phyloP scores from a whole-genome alignment of 2,329 filamentous ascomycete genomes.

The Zasmidium angulare region DNA sequence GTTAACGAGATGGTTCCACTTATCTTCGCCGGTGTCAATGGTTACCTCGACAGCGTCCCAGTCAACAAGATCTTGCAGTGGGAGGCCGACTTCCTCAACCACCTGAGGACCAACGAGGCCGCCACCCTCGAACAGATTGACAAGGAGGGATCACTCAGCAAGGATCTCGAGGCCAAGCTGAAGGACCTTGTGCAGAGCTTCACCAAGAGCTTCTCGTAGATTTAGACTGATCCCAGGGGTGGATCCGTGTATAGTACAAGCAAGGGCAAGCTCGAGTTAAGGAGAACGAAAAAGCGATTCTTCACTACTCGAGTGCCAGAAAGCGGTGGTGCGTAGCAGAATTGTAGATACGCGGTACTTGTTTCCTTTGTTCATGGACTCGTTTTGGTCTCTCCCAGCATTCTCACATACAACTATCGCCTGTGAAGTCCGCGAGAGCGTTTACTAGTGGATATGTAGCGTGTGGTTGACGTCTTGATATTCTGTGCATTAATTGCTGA shows the following conservation, averaged over 20 bases:
- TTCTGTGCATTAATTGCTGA: background rate
- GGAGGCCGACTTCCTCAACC: constrained; percentile 90
- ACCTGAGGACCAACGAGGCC: constrained; percentile 87
- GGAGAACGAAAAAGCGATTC: constrained; percentile 19
- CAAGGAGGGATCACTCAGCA: constrained; percentile 93
- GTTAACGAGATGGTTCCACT: constrained; percentile 99
- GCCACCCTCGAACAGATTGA: constrained; percentile 84
- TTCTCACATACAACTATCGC: too few species aligned
- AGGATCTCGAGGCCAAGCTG: constrained; percentile 82
- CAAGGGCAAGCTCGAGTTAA: constrained; percentile 30
- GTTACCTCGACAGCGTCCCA: constrained; percentile 83
- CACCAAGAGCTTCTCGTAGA: constrained; percentile 84
- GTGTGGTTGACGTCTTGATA: too few species aligned
- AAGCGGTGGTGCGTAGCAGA: constrained; percentile 16
- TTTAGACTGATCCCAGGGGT: constrained; percentile 19
- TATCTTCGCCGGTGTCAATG: constrained; percentile 99
- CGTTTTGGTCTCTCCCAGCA: too few species aligned
- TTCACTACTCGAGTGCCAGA: constrained; percentile 13
- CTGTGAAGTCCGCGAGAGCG: too few species aligned
- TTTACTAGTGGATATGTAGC: too few species aligned
- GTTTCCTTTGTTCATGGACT: constrained; percentile 25
- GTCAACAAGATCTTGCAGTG: constrained; percentile 89
- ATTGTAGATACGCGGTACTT: constrained; percentile 32
- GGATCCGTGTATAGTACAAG: constrained; percentile 36
- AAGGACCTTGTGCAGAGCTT: constrained; percentile 75